Base-by-base conservation (phyloP, 2,329 filamentous ascomycete species). In the Lachnellula subtilissima region DNA sequence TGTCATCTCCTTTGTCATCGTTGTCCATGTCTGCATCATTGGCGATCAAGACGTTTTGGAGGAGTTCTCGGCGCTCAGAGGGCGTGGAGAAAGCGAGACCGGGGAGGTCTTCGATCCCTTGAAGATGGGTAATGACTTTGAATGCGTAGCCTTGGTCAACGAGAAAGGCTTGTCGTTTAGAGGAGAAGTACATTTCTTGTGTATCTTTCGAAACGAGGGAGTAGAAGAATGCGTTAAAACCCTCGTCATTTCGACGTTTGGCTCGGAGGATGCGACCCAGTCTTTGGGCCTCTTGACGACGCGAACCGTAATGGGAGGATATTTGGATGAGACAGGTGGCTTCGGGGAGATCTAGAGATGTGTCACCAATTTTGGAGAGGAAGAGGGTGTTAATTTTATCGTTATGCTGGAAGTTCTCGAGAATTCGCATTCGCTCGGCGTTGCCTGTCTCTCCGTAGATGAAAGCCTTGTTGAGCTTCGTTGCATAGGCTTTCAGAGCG, bases 151-250 rank as follows among this genome's bases (percentile, higher is more conserved):
- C 94, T 73, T 99, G 94, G 64, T 99, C 94, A 22, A 99, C 92
- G 1, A 99, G 79, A 76, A 99, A 99, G 1, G 94, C 93, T 73
- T 99, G 94, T 9, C 94, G 84, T 73, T 97, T 97, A 4, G 91
- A 92, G 0, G 93, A 97, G 72, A 96, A 99, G 70, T 86, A 94
- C 93, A 99, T 97, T 72, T 99, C 94, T 59, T 92, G 87, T 0
- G 94, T 99, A 70, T 99, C 94, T 71, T 97, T 97, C 5, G 90
- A 96, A 3, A 99, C 94, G 0, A 99, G 81, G 0, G 91, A 96
- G 75, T 99, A 99, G 77, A 99, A 99, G 73, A 97, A 99, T 0
- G 94, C 94, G 69, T 99, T 99, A 73, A 99, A 99, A 7, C 94
- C 94, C 71, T 97, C 94, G 65, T 99, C 94, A 66, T 97, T 97